Evolutionary conservation across 2,329 filamentous ascomycete species (phyloP).

Genomic region (Aspergillus quadrilineatus): DNA sequence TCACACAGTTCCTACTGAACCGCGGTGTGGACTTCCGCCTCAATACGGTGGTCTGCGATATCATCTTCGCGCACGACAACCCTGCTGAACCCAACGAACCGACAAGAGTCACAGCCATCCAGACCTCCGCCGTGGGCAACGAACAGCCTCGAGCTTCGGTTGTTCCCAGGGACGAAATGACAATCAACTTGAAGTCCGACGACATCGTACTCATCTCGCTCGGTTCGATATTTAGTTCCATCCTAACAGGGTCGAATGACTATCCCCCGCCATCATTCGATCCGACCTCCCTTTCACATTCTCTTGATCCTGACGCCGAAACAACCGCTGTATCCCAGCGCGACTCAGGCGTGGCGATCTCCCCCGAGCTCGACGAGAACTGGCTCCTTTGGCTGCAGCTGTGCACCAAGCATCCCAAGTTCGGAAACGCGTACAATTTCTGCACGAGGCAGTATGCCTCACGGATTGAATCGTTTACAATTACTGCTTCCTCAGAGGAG

Average conservation of each 20-base stretch:
- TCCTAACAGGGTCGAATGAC: conserved; percentile 36
- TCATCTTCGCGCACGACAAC: conserved; percentile 19
- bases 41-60: conserved; percentile 27
- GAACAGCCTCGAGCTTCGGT: neutral
- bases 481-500: conserved; percentile 37
- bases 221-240: conserved; percentile 41
- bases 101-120: neutral
- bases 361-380: conserved; percentile 37
- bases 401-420: conserved; percentile 32
- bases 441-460: conserved; percentile 37
- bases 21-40: conserved; percentile 30
- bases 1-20: conserved; percentile 25
- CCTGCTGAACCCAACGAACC: neutral
- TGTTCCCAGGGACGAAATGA: conserved; percentile 9
- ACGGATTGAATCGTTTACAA: conserved; percentile 44
- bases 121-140: neutral
- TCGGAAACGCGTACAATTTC: conserved; percentile 46
- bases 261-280: conserved; percentile 16
- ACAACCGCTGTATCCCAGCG: neutral
- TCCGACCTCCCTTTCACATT: conserved; percentile 24
- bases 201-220: conserved; percentile 45
- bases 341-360: neutral
- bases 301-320: conserved; percentile 14
- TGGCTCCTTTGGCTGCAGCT: conserved; percentile 47
- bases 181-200: conserved; percentile 24